phyloP scores from a whole-genome alignment of 2,329 filamentous ascomycete species.

The Alternaria rosae region DNA sequence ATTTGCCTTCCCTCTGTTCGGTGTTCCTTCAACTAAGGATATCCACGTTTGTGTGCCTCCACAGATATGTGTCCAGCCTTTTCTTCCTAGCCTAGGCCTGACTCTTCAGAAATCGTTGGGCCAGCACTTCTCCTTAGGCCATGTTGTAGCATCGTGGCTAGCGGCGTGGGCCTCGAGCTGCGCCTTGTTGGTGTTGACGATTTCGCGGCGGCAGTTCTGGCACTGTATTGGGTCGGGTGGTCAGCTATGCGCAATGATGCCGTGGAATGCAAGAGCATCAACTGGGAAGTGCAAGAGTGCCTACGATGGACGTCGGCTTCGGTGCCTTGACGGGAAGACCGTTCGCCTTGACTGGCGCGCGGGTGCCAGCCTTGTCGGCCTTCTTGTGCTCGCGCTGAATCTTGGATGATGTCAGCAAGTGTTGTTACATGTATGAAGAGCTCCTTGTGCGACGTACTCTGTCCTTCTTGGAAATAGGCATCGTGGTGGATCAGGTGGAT shows the following conservation, averaged over 20 bases:
- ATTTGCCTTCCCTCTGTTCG: background rate
- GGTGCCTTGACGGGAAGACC: constrained; percentile 63
- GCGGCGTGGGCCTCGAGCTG: constrained; percentile 62
- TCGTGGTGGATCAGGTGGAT: constrained; percentile 27
- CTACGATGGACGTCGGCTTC: constrained; percentile 61
- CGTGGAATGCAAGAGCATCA: constrained; percentile 7
- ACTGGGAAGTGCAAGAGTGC: constrained; percentile 15
- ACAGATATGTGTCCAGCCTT: background rate
- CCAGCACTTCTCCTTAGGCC: constrained; percentile 68
- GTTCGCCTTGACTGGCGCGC: constrained; percentile 62
- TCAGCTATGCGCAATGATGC: background rate
- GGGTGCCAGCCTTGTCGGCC: constrained; percentile 63
- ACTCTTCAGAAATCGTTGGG: constrained; percentile 54
- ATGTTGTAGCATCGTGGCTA: constrained; percentile 59
- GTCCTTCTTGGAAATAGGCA: constrained; percentile 61
- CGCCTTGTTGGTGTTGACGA: constrained; percentile 60
- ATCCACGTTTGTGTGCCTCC: background rate
- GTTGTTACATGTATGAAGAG: no score
- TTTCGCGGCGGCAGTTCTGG: constrained; percentile 60
- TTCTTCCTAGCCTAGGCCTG: background rate
- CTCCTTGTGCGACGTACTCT: constrained; percentile 36
- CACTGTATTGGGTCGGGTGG: constrained; percentile 47
- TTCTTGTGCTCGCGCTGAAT: constrained; percentile 63
- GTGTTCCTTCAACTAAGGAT: background rate
- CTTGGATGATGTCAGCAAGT: constrained; percentile 36